These are phyloP conservation scores for Aechmea fasciata DNA, from an alignment of 176 grass and related monocot genomes.

Conservation along the genomic window DNA sequence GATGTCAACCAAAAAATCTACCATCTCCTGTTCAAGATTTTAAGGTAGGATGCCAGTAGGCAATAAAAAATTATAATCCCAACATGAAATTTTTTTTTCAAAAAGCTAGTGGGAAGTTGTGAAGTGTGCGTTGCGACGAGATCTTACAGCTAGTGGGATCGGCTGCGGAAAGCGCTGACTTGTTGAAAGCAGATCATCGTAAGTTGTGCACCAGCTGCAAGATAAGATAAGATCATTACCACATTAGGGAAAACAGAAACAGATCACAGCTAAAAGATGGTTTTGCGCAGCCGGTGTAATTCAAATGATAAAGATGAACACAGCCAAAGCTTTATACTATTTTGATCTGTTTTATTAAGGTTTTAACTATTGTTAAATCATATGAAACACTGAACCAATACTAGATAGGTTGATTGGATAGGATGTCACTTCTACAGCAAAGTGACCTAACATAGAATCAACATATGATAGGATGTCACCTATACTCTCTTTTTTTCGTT, in stretches of 20 bases:
- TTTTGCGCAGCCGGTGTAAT: neutral
- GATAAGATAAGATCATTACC: neutral
- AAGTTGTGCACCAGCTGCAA: constrained; percentile 67
- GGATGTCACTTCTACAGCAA: too few species aligned
- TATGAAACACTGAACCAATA: too few species aligned
- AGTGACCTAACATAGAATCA: too few species aligned
- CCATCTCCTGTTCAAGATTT: constrained; percentile 53
- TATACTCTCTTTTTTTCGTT: too few species aligned
- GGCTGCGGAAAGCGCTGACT: constrained; percentile 50
- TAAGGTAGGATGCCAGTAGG: constrained; percentile 3
- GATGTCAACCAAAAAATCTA: constrained; percentile 84
- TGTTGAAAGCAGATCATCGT: constrained; percentile 65
- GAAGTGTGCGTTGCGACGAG: neutral
- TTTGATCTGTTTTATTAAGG: too few species aligned
- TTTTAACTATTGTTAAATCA: too few species aligned
- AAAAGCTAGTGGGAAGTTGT: too few species aligned
- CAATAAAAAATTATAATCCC: neutral
- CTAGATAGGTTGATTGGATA: too few species aligned
- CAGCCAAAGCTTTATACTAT: too few species aligned
- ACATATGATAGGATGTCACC: too few species aligned
- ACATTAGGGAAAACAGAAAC: neutral
- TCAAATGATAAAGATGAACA: too few species aligned
- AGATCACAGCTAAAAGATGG: neutral
- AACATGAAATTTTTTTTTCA: too few species aligned
- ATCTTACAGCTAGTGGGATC: constrained; percentile 71